Percentiles rank a stretch among this genome's conserved stretches.
Conservation (phyloP, 2,329 filamentous ascomycete species). For the Aspergillus luchuensis region DNA sequence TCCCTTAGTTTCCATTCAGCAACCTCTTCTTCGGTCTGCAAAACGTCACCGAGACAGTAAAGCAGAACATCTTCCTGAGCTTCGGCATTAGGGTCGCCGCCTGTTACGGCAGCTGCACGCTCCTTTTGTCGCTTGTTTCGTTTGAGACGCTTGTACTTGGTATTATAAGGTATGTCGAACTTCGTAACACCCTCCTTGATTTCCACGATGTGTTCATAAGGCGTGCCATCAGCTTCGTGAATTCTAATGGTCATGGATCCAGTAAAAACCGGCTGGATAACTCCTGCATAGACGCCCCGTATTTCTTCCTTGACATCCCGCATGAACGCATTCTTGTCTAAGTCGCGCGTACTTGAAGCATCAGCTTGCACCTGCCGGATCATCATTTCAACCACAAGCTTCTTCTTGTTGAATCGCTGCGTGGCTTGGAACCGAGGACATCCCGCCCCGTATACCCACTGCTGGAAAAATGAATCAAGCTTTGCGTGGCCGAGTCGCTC, state of each 20-base stretch:
- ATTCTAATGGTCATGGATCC: conserved; percentile 98
- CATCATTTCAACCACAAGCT: conserved; percentile 87
- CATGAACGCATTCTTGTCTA: conserved; percentile 77
- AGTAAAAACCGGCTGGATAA: conserved; percentile 78
- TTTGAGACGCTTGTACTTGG: conserved; percentile 97
- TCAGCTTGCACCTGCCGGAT: conserved; percentile 74
- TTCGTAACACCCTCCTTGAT: conserved; percentile 84
- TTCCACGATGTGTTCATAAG: conserved; percentile 96
- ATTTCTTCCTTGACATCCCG: conserved; percentile 80
- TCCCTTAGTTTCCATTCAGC: conserved; percentile 82
- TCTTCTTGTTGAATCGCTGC: conserved; percentile 96
- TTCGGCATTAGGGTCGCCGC: conserved; percentile 64
- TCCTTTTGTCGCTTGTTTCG: conserved; percentile 81
- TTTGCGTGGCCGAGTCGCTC: conserved; percentile 87
- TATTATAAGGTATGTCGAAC: conserved; percentile 97
- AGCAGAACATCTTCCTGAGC: conserved; percentile 78
- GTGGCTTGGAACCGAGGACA: conserved; percentile 85
- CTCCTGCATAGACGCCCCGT: conserved; percentile 67
- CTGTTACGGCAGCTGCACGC: conserved; percentile 65
- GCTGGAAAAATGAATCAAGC: conserved; percentile 86
- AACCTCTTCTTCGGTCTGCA: conserved; percentile 79
- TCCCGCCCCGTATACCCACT: conserved; percentile 87
- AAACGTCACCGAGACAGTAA: conserved; percentile 88
- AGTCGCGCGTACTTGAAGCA: conserved; percentile 57
- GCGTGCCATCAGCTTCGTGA: conserved; percentile 95